These are phyloP conservation scores for Nicotiana rustica DNA, from an alignment of 305 asterid genomes.

Conservation along the genomic window DNA sequence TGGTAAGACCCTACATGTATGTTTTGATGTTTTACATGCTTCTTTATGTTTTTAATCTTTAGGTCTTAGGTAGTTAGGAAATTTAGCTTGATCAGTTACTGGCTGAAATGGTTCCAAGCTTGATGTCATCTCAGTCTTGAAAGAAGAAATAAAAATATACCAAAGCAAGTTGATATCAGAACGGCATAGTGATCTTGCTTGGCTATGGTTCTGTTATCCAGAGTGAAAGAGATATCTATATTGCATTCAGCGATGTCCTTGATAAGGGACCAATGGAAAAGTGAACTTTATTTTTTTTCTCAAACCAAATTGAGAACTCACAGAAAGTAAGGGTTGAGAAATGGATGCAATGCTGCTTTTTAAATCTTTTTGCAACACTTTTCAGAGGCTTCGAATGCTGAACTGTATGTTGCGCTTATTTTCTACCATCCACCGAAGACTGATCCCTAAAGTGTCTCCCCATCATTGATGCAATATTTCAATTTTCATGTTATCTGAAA, in stretches of 20 bases:
- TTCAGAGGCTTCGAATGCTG: neutral
- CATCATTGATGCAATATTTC: neutral
- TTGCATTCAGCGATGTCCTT: neutral
- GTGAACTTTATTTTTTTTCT: neutral
- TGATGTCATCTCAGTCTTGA: neutral
- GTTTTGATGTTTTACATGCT: neutral
- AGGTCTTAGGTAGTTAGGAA: neutral
- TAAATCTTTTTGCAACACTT: neutral
- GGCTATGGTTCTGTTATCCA: neutral
- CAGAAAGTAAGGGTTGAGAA: neutral
- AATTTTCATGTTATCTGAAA: neutral
- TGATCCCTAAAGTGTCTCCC: neutral
- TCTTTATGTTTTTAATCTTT: neutral
- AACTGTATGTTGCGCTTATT: neutral
- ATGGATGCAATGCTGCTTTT: neutral
- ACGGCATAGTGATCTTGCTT: neutral
- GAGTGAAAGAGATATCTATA: neutral
- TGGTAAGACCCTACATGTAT: slow-evolving; percentile 56
- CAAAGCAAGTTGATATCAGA: neutral
- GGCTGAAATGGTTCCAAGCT: neutral
- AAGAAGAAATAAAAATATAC: neutral
- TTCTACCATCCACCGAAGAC: neutral
- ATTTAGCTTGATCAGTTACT: neutral
- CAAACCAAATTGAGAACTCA: neutral
- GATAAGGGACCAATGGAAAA: neutral